These are phyloP conservation scores for Notholithocarpus densiflorus DNA, from an alignment of 306 rosid genomes.

Conservation along the genomic window DNA sequence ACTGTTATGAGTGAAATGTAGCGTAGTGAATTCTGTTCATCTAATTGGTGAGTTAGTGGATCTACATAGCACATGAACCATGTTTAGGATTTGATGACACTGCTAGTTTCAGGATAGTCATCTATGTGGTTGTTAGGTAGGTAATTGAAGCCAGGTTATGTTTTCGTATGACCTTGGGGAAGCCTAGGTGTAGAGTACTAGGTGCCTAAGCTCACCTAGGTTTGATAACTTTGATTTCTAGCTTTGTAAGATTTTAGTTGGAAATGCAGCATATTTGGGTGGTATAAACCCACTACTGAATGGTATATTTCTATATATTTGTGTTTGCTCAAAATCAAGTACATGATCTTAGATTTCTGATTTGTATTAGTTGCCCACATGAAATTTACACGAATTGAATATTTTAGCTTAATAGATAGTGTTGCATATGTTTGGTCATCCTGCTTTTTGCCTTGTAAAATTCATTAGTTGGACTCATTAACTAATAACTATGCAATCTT, in stretches of 20 bases:
- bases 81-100: background rate
- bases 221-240: background rate
- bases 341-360: background rate
- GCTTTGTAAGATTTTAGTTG: background rate
- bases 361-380: background rate
- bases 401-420: background rate
- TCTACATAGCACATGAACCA: no score
- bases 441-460: slow-evolving; percentile 2
- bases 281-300: background rate
- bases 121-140: background rate
- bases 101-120: background rate
- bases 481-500: background rate
- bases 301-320: background rate
- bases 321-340: background rate
- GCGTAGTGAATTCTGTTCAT: no score
- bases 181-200: background rate
- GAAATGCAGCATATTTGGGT: background rate
- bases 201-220: background rate
- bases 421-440: background rate
- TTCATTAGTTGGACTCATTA: background rate
- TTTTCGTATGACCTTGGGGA: background rate
- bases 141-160: background rate
- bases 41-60: no score
- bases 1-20: no score
- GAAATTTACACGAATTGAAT: background rate